A percentile compares a stretch with the other conserved stretches of the same genome.
These are phyloP conservation scores for Bruguiera parviflora DNA, from an alignment of 345 rosid genomes.

Conservation along the genomic window DNA sequence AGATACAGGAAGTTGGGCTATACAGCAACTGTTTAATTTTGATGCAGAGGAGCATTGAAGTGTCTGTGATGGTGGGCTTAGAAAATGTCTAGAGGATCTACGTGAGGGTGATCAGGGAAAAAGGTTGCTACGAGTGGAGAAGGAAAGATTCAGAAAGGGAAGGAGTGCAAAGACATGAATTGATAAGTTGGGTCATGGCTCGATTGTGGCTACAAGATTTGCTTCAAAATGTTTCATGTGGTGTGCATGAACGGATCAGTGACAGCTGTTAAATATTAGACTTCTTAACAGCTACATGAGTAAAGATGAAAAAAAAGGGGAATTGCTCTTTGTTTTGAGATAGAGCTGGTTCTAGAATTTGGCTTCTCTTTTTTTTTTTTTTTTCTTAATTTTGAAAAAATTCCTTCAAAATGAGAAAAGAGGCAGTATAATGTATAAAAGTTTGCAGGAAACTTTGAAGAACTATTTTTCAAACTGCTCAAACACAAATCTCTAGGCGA, in stretches of 20 bases:
- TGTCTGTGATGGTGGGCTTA: slow-evolving; percentile 18
- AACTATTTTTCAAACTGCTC: neutral
- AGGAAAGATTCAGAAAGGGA: slow-evolving; percentile 5
- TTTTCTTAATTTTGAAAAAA: neutral
- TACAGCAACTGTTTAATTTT: slow-evolving; percentile 9
- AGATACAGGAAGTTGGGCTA: neutral
- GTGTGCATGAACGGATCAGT: slow-evolving; percentile 29
- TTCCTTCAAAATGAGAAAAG: neutral
- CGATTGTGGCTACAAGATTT: slow-evolving; percentile 19
- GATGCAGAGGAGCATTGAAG: slow-evolving; percentile 16
- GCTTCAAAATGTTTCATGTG: slow-evolving; percentile 24
- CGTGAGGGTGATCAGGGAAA: neutral
- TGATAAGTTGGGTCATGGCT: slow-evolving; percentile 37
- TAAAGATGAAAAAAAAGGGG: neutral
- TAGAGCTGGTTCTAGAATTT: slow-evolving; percentile 12
- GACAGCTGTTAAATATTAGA: slow-evolving; percentile 58
- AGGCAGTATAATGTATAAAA: neutral
- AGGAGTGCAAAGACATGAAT: neutral
- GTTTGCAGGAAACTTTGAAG: neutral
- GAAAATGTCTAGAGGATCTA: neutral
- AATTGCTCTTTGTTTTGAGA: slow-evolving; percentile 11
- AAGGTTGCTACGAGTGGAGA: neutral
- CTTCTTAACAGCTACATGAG: slow-evolving; percentile 39
- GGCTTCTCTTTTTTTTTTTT: neutral
- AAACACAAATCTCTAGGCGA: too few species aligned